Evolutionary conservation across 495 filamentous ascomycete genomes (phyloP), one percentile per base, ranked within the genome.

Genomic region (Hypoxylon perforatum): DNA sequence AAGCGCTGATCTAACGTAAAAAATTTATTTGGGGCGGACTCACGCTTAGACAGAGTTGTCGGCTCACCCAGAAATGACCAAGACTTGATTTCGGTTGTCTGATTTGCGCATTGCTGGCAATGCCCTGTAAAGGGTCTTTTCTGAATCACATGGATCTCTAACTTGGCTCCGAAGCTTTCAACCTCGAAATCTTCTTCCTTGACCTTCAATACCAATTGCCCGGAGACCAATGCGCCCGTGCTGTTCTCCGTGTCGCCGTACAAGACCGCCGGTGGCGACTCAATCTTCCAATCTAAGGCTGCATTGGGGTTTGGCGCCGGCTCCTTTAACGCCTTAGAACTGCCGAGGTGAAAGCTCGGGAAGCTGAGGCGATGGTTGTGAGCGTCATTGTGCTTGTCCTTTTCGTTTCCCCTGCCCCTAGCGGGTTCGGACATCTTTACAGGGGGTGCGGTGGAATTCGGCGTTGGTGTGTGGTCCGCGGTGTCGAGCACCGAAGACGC

Each of bases 181-280:
- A 97, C 76, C n/a, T 84, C 85, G 35, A 93, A 76, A 4, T 78
- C 75, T 1, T 86, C 78, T 38, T 92, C 88, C 41, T 84, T 80
- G 71, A 97, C 82, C 23, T 83, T 76, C n/a, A 97, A 74, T 58
- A 88, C 85, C 61, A 98, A 78, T 57, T 92, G 92, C 38, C 93
- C 94, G 1, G 92, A 96, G 39, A 98, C 86, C 36, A 99, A 78
- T 6, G 95, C 93, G 52, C 95, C 95, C 6, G 89, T 91, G 21
- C 93, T 97, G 65, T 84, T 85, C 47, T 88, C 82, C 1, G 92
- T 82, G 7, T 83, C 79, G 17, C 92, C 93, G 70, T 94, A 93
- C 79, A 96, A 89, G 14, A 97, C 86, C 9, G 94, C 80, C 1
- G 95, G 95, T 0, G 95, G 92, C 2, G 92, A 96, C 79, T 99